Conservation (phyloP, 345 rosid genomes). For the Excoecaria cochinchinensis region DNA sequence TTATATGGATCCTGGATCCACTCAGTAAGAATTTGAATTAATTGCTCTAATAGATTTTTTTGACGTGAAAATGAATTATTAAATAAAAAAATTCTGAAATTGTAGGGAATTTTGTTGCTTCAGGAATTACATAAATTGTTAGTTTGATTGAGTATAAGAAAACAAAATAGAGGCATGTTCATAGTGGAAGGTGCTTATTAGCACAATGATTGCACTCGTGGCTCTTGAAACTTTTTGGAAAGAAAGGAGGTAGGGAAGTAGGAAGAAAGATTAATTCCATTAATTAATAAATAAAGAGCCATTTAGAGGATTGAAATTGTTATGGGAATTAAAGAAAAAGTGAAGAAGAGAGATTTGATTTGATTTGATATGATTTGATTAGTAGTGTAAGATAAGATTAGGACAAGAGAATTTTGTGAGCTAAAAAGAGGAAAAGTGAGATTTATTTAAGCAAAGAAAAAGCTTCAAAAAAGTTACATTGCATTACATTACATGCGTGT, state of each 20-base stretch:
- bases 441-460: constrained; percentile 21
- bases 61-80: no score
- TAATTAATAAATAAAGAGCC: constrained; percentile 12
- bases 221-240: constrained; percentile 35
- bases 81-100: no score
- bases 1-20: no score
- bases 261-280: constrained; percentile 25
- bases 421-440: constrained; percentile 15
- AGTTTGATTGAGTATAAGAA: background rate
- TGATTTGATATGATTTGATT: constrained; percentile 20
- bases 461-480: constrained; percentile 17
- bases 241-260: background rate
- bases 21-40: no score
- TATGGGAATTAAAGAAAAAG: constrained; percentile 5
- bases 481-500: no score
- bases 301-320: constrained; percentile 23
- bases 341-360: background rate
- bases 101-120: background rate
- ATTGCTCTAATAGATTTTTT: no score
- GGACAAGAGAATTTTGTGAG: constrained; percentile 12
- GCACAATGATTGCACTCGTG: constrained; percentile 53
- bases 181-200: constrained; percentile 47
- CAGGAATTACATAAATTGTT: background rate
- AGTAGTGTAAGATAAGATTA: constrained; percentile 6
- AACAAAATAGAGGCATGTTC: constrained; percentile 20